A percentile compares a stretch with the other conserved stretches of the same genome.
Conservation (phyloP, 2,329 filamentous ascomycete genomes). For the Aureobasidium subglaciale region DNA sequence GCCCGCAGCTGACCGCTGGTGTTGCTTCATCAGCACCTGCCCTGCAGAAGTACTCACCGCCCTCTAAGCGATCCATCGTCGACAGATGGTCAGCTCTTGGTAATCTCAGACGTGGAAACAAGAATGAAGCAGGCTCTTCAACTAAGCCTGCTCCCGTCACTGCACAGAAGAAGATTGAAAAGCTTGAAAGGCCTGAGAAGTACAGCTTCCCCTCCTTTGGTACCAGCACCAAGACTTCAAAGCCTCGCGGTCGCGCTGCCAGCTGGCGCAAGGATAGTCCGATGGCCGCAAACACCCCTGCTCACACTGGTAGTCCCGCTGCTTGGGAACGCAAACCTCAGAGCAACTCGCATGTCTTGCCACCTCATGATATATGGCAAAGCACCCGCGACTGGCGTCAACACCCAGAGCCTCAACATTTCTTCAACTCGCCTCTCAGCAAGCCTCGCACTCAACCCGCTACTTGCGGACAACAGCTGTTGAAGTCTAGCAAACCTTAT, state of each 20-base stretch:
- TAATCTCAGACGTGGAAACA: conserved; percentile 68
- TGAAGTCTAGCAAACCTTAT: conserved; percentile 25
- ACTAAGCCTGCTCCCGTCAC: conserved; percentile 25
- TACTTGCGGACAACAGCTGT: conserved; percentile 17
- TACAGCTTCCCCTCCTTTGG: conserved; percentile 26
- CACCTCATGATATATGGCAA: conserved; percentile 31
- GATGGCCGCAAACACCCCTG: conserved; percentile 23
- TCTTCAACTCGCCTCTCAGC: conserved; percentile 15
- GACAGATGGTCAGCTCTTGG: conserved; percentile 91
- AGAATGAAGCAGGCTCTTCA: conserved; percentile 31
- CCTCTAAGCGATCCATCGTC: conserved; percentile 55
- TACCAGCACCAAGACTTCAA: conserved; percentile 28
- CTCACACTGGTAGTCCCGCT: conserved; percentile 28
- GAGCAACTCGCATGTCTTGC: conserved; percentile 18
- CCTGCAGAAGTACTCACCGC: conserved; percentile 52
- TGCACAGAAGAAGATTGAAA: conserved; percentile 23
- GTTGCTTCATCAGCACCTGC: conserved; percentile 27
- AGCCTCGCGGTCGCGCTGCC: conserved; percentile 25
- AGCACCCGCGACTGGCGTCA: conserved; percentile 45
- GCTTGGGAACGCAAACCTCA: conserved; percentile 27
- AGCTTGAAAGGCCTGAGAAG: conserved; percentile 26
- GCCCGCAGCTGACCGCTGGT: conserved; percentile 26
- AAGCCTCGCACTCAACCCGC: conserved; percentile 18
- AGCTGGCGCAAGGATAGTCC: conserved; percentile 28
- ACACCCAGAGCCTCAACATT: conserved; percentile 25